Conservation (phyloP, 306 rosid genomes). For the Pyrus pyrifolia region DNA sequence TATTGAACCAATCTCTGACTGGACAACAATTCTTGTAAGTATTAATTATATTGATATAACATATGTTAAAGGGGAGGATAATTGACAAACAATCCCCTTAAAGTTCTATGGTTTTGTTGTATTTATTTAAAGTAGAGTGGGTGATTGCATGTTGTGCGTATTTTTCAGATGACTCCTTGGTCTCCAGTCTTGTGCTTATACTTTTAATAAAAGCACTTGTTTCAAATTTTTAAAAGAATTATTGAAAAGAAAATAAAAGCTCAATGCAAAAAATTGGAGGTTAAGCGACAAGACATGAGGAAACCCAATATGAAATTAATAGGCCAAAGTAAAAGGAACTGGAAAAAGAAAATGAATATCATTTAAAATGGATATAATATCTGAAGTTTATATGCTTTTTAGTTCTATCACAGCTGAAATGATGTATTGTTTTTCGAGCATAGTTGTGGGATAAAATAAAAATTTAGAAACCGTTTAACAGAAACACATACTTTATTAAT, state of each 20-base stretch:
- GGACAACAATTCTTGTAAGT: constrained; percentile 18
- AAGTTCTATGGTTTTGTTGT: not conserved
- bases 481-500: not conserved
- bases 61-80: not conserved
- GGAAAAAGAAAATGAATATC: not conserved
- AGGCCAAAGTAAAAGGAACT: not conserved
- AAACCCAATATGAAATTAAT: too few relatives aligned
- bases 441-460: not conserved
- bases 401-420: not conserved
- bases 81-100: not conserved
- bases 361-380: not conserved
- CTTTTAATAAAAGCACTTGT: not conserved
- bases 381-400: not conserved
- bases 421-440: not conserved
- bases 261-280: not conserved
- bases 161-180: not conserved
- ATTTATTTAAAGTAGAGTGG: not conserved
- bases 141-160: not conserved
- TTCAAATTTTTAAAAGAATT: not conserved
- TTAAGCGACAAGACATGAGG: not conserved
- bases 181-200: not conserved
- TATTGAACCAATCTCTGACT: constrained; percentile 94
- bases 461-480: not conserved
- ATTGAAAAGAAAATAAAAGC: not conserved
- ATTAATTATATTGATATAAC: not conserved